Conservation (phyloP, 768 basidiomycete species). For the Lepiota brunneoincarnata region DNA sequence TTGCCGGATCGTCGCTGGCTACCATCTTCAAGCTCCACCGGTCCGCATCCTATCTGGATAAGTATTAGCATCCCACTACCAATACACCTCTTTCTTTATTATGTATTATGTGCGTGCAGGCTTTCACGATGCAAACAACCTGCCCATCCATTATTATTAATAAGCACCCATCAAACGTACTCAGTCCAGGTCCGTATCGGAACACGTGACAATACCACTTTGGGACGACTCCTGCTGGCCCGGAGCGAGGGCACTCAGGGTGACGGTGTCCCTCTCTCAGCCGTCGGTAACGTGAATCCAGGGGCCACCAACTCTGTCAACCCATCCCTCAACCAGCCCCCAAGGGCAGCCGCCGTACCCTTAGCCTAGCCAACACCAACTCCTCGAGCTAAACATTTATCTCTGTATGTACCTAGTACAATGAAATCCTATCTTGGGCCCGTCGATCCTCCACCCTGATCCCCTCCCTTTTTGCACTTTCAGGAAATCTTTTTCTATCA, state of each 20-base stretch:
- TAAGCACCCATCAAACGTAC: too few species aligned
- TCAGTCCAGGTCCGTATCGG: slow-evolving; percentile 9
- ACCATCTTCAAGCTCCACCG: not conserved
- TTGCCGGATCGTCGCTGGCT: slow-evolving; percentile 3
- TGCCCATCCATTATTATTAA: too few species aligned
- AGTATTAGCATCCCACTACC: slow-evolving; percentile 6
- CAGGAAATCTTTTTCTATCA: not conserved
- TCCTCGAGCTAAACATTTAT: not conserved
- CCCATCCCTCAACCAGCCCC: too few species aligned
- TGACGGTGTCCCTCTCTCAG: not conserved
- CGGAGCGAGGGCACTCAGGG: not conserved
- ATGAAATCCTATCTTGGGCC: not conserved
- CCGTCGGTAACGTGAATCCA: slow-evolving; percentile 4
- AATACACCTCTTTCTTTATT: slow-evolving; percentile 4
- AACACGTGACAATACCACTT: slow-evolving; percentile 7
- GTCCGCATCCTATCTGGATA: slow-evolving; percentile 10
- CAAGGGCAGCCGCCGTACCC: not conserved
- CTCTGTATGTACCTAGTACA: not conserved
- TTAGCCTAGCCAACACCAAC: not conserved
- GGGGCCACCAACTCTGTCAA: not conserved
- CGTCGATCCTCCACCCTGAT: not conserved
- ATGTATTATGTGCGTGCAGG: slow-evolving; percentile 1
- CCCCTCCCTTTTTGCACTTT: slow-evolving; percentile 9
- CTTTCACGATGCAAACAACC: not conserved
- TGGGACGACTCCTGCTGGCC: not conserved